Evolutionary conservation across 2,329 filamentous ascomycete species (phyloP), one percentile per base, ranked within the genome.

Genomic region (Cordyceps farinosa): DNA sequence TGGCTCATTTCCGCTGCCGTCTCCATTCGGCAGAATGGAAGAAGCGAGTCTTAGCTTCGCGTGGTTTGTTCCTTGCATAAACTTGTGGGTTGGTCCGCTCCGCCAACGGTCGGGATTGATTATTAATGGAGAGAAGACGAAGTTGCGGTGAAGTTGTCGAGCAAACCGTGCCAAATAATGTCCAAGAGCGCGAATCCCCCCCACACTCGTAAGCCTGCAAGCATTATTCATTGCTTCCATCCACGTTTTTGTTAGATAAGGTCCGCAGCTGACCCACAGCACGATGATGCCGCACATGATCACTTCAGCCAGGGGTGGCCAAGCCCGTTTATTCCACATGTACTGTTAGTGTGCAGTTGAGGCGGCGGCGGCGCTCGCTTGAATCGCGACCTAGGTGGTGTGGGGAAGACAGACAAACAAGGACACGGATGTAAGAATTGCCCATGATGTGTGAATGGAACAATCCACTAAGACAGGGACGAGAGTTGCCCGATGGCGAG

Each of bases 251-350:
- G 10, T 22, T 17, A 40, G 30, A 52, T 42, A 61, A 52, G 29
- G 48, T 17, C 38, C 30, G 50, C 58, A 61, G 40, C 10, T 27
- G 57, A n/a, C 50, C 58, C 58, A 36, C 58, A 47, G 44, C 27
- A 42, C 17, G 50, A 54, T 29, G n/a, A 61, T 61, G 50, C 58
- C 47, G 58, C 58, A 61, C 58, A 61, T 61, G 58, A 61, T 61
- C 58, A 61, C 36, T 47, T 44, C 11, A 51, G 36, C 40, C 58
- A 54, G 50, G 58, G 58, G 58, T 30, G 30, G 38, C 50, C 47
- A 27, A 15, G 29, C 36, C 48, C 50, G 50, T 61, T 53, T 53
- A 45, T 45, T 53, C 48, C 48, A 30, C 47, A 52, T 32, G 47
- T 52, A 32, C 6, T 32, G n/a, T 40, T 51, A 48, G 34, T 45